A percentile compares a stretch with the other conserved stretches of the same genome.
These are phyloP conservation scores for Fomes fomentarius DNA, from an alignment of 1,284 basidiomycete species.

Conservation along the genomic window DNA sequence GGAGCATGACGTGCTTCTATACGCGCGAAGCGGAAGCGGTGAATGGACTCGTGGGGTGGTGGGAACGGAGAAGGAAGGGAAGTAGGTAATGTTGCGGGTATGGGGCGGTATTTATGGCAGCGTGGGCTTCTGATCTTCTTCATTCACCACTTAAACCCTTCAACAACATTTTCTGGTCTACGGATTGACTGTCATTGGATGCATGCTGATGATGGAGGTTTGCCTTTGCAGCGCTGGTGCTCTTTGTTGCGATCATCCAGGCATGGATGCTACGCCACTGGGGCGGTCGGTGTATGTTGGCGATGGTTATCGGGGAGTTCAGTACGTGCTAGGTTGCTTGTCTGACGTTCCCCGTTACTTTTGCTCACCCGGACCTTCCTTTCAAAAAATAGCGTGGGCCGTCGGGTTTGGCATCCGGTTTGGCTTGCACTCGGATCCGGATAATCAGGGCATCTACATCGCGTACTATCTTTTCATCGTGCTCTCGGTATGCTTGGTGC, in stretches of 20 bases:
- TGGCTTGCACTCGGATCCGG: constrained; percentile 47
- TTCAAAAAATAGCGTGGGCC: constrained; percentile 48
- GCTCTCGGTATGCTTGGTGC: constrained; percentile 43
- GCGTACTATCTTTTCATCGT: constrained; percentile 88
- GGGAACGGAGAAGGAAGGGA: background rate
- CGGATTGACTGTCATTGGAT: no score
- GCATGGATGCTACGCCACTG: constrained; percentile 49
- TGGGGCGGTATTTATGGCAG: background rate
- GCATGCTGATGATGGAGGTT: background rate
- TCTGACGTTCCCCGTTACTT: no score
- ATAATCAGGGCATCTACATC: constrained; percentile 47
- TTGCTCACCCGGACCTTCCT: no score
- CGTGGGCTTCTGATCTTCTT: background rate
- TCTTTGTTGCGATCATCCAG: constrained; percentile 55
- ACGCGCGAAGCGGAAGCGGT: background rate
- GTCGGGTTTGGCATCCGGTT: constrained; percentile 56
- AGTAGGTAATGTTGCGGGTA: background rate
- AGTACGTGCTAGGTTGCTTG: constrained; percentile 47
- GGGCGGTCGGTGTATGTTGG: constrained; percentile 64
- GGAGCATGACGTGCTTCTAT: background rate
- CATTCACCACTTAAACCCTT: no score
- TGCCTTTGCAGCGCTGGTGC: constrained; percentile 44
- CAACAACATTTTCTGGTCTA: no score
- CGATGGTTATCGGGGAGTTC: constrained; percentile 68
- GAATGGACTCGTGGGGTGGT: background rate